Evolutionary conservation across 306 rosid genomes (phyloP).

Genomic region (Medicago ruthenica): DNA sequence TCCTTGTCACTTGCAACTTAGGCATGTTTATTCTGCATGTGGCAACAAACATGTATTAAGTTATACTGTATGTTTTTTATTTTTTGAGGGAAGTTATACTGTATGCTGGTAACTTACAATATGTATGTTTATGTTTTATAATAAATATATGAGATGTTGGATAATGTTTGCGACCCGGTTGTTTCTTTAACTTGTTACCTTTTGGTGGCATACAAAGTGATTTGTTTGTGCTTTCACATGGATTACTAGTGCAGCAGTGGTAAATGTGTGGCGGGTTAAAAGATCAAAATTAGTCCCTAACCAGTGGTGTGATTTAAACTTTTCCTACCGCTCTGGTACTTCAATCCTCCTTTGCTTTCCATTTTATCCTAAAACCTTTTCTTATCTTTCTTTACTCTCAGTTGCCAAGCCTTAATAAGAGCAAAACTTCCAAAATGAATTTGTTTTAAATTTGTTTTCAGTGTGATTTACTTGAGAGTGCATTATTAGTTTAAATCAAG

Average conservation of each 20-base stretch:
- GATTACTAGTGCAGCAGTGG: constrained; percentile 36
- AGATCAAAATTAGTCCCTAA: not conserved
- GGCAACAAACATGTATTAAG: constrained; percentile 44
- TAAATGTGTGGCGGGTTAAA: constrained; percentile 2
- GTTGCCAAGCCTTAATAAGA: not conserved
- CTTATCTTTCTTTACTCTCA: not conserved
- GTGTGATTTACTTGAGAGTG: not conserved
- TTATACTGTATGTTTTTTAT: constrained; percentile 20
- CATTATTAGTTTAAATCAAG: not conserved
- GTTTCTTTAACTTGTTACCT: not conserved
- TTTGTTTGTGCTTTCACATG: constrained; percentile 36
- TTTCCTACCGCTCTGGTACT: constrained; percentile 23
- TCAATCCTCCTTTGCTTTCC: not conserved
- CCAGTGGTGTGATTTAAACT: constrained; percentile 25
- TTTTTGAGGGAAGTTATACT: constrained; percentile 23
- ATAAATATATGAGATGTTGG: constrained; percentile 30
- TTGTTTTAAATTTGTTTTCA: not conserved
- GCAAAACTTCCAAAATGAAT: not conserved
- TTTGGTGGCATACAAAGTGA: constrained; percentile 1
- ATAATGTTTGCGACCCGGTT: not conserved
- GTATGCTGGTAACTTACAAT: constrained; percentile 35
- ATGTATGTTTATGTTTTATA: constrained; percentile 39
- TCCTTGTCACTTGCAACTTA: constrained; percentile 34
- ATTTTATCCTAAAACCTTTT: not conserved
- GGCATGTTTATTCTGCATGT: constrained; percentile 33